phyloP scores from a whole-genome alignment of 345 rosid genomes.

The Moricandia arvensis region DNA sequence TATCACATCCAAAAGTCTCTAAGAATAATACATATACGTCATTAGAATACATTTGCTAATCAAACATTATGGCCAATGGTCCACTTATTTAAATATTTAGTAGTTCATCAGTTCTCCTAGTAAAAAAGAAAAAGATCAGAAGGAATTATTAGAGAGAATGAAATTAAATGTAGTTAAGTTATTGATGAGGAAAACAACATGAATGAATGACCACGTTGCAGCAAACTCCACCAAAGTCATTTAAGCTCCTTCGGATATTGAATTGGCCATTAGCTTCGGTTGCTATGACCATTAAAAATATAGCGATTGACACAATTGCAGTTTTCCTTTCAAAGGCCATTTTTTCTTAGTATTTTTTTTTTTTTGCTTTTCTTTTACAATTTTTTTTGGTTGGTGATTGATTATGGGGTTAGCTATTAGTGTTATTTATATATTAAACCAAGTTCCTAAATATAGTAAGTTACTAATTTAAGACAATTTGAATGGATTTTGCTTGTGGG shows the following conservation, averaged over 20 bases:
- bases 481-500: neutral
- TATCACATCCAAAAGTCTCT: neutral
- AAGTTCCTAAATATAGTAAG: conserved; percentile 21
- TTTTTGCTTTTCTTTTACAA: neutral
- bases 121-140: neutral
- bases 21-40: neutral
- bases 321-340: conserved; percentile 19
- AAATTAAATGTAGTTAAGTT: neutral
- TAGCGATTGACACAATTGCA: neutral
- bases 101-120: neutral
- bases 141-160: neutral
- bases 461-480: conserved; percentile 12
- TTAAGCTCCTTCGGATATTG: conserved; percentile 26
- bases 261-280: conserved; percentile 1
- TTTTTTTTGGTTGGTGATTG: neutral
- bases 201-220: conserved; percentile 27
- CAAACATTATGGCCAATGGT: neutral
- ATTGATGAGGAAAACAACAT: conserved; percentile 35
- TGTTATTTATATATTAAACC: conserved; percentile 17
- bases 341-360: neutral
- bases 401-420: neutral
- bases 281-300: neutral
- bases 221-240: conserved; percentile 28
- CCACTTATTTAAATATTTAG: neutral
- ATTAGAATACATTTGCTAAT: neutral